These are phyloP conservation scores for Eremochloa ophiuroides DNA, from an alignment of 176 grass and related monocot species.

Conservation along the genomic window DNA sequence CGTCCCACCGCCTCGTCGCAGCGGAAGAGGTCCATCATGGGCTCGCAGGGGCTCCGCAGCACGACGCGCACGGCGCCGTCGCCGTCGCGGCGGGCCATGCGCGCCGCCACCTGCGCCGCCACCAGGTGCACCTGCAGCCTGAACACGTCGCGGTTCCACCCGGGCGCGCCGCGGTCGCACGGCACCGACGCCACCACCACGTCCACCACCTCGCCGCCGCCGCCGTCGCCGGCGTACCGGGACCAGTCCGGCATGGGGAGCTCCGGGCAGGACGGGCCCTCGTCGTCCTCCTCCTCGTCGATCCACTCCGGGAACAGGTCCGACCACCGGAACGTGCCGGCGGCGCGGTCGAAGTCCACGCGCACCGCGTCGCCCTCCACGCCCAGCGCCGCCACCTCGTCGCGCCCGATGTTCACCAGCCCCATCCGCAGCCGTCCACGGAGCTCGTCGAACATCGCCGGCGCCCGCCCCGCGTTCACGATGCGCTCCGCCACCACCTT, in stretches of 20 bases:
- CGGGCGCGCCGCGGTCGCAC: conserved; percentile 35
- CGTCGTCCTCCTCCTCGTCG: conserved; percentile 80
- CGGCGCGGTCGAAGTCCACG: conserved; percentile 54
- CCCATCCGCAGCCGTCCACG: conserved; percentile 40
- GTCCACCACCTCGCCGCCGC: too few relatives aligned
- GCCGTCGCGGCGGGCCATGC: conserved; percentile 31
- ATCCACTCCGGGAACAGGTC: conserved; percentile 93
- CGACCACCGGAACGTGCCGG: conserved; percentile 53
- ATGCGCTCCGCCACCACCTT: conserved; percentile 48
- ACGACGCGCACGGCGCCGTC: conserved; percentile 49
- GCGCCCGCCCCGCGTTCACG: conserved; percentile 38
- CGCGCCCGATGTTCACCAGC: conserved; percentile 62
- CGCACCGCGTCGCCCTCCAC: conserved; percentile 38
- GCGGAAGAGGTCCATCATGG: conserved; percentile 94
- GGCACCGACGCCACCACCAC: conserved; percentile 67
- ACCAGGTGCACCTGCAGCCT: conserved; percentile 83
- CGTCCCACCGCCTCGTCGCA: conserved; percentile 62
- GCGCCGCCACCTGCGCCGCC: conserved; percentile 47
- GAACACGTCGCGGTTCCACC: conserved; percentile 74
- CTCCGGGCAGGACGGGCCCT: conserved; percentile 68
- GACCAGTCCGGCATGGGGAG: conserved; percentile 76
- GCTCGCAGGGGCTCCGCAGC: conserved; percentile 61
- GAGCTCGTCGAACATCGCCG: conserved; percentile 57
- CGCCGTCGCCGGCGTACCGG: conserved; percentile 23
- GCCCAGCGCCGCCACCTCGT: conserved; percentile 46